Conservation (phyloP, 306 rosid genomes). For the apple (Malus domestica) region DNA sequence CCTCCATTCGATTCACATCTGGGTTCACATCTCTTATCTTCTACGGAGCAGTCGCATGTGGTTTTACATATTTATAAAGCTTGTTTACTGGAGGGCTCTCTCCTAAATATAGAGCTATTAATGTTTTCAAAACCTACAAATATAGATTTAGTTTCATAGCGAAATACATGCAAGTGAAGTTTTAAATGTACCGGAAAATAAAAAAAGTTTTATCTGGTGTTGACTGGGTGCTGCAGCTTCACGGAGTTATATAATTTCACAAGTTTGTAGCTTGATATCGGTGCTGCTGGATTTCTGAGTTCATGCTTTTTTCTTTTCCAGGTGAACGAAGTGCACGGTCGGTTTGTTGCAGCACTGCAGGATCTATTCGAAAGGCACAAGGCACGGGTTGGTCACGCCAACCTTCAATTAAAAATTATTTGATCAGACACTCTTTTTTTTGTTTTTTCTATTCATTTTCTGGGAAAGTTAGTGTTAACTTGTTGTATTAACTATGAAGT, state of each 20-base stretch:
- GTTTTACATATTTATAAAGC: not conserved
- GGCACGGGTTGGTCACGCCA: conserved; percentile 55
- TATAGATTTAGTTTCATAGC: too few relatives aligned
- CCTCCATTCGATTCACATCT: not conserved
- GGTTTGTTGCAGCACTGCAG: conserved; percentile 62
- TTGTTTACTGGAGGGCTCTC: not conserved
- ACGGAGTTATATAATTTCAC: too few relatives aligned
- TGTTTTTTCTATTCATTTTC: not conserved
- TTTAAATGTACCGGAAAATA: too few relatives aligned
- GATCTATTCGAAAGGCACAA: conserved; percentile 79
- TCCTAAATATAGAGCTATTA: not conserved
- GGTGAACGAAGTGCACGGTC: conserved; percentile 54
- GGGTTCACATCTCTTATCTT: not conserved
- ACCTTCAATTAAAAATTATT: conserved; percentile 57
- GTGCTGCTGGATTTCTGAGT: not conserved
- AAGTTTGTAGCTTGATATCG: not conserved
- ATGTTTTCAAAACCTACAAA: too few relatives aligned
- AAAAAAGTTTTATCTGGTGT: not conserved
- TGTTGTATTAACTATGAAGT: not conserved
- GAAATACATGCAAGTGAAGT: too few relatives aligned
- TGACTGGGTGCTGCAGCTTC: not conserved
- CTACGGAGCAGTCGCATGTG: not conserved
- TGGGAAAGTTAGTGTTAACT: not conserved
- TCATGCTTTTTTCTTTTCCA: conserved; percentile 15
- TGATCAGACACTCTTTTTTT: conserved; percentile 18